Evolutionary conservation across 495 filamentous ascomycete genomes (phyloP).

Genomic region (Bathelium albidoporum): DNA sequence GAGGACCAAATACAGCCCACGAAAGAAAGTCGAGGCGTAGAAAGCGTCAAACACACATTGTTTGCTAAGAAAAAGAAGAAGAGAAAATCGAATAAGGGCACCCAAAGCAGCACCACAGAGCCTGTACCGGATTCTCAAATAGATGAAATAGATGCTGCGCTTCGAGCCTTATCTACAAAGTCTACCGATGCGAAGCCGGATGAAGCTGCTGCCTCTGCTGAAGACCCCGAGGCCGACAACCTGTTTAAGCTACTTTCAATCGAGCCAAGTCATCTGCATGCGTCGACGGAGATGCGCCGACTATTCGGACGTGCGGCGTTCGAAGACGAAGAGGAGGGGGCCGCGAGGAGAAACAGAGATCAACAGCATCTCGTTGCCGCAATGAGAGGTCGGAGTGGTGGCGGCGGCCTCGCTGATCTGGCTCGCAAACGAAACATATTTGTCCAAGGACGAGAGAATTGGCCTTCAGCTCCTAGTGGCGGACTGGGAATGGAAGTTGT

Average conservation of each 20-base stretch:
- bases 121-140: slow-evolving; percentile 52
- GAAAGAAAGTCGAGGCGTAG: background rate
- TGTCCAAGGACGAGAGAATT: slow-evolving; percentile 81
- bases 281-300: slow-evolving; percentile 83
- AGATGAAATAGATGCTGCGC: slow-evolving; percentile 34
- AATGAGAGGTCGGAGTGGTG: slow-evolving; percentile 51
- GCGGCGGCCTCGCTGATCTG: slow-evolving; percentile 53
- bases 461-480: slow-evolving; percentile 70
- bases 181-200: slow-evolving; percentile 23
- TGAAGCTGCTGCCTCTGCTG: slow-evolving; percentile 19
- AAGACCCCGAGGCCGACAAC: slow-evolving; percentile 28
- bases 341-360: slow-evolving; percentile 42
- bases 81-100: slow-evolving; percentile 37
- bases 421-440: slow-evolving; percentile 69
- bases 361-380: slow-evolving; percentile 50
- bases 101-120: slow-evolving; percentile 17
- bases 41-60: slow-evolving; percentile 7
- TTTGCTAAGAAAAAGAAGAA: slow-evolving; percentile 36
- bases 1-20: slow-evolving; percentile 10
- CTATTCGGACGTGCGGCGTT: slow-evolving; percentile 78
- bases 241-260: slow-evolving; percentile 56
- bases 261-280: slow-evolving; percentile 71
- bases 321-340: slow-evolving; percentile 41
- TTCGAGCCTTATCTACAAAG: slow-evolving; percentile 17
- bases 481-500: slow-evolving; percentile 77